Evolutionary conservation across 1,139 yeast genomes (phyloP), one percentile per base, ranked within the genome.

Genomic region (Candida albicans): DNA sequence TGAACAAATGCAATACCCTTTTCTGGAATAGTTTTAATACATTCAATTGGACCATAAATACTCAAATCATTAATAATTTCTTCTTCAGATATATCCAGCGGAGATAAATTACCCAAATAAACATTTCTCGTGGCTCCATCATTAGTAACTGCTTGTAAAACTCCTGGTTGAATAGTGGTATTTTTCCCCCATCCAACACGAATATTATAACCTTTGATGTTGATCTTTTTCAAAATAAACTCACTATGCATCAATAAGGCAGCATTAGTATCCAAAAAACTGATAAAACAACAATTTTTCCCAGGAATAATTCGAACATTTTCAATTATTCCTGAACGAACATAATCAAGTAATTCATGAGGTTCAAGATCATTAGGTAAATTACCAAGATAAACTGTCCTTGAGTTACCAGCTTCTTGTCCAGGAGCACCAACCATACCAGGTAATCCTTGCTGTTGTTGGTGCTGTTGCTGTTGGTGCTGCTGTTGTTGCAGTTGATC

Each of bases 91-190:
- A 62, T 67, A 27, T 62, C 59, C 6, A 77, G 75, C 45, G 73
- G 70, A 39, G 80, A 81, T 44, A 90, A 70, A 55, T 81, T 82
- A 22, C 96, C 95, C 49, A 93, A 73, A 60, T 87, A 90, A 14
- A 93, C 95, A 56, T 88, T 87, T 66, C 98, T 79, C 5, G 97
- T 87, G 8, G 98, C 98, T 32, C 91, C 90, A 53, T 89, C 91
- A 52, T 86, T 81, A 53, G 84, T 84, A 40, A 91, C 87, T 15
- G 93, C 87, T 46, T 80, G 77, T 51, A 81, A 70, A 8, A 91
- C 87, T 4, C 83, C 76, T 1, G 90, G 83, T 41, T 84, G 77
- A 27, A 89, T 75, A 9, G 85, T 77, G 28, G 81, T 70, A 38
- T 87, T 79, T 41, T 77, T 73, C 8, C 88, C 87, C 82, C 95